Conservation (phyloP, 441 rosid genomes). For the Gossypium gossypioides region DNA sequence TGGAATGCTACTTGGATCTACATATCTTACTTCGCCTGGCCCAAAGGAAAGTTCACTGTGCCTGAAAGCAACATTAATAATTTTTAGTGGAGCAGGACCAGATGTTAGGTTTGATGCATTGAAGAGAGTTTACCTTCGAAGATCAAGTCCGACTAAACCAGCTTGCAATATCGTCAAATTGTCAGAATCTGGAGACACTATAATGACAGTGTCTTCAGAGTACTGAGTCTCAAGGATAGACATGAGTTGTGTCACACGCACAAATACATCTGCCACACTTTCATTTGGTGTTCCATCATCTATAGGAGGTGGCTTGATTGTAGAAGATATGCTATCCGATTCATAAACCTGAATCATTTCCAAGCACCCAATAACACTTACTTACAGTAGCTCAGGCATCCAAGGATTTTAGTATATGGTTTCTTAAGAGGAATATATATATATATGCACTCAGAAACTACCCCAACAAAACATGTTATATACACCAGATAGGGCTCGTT, state of each 20-base stretch:
- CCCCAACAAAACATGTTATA: not conserved
- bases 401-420: not conserved
- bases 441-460: not conserved
- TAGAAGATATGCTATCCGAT: constrained; percentile 61
- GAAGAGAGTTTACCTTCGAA: constrained; percentile 42
- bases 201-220: constrained; percentile 59
- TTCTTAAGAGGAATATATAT: not conserved
- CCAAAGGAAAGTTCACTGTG: constrained; percentile 62
- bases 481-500: not conserved
- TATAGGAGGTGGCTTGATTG: constrained; percentile 77
- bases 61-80: constrained; percentile 31
- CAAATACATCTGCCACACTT: constrained; percentile 78
- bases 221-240: constrained; percentile 88
- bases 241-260: constrained; percentile 87
- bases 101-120: not conserved
- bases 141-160: constrained; percentile 74
- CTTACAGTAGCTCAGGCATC: not conserved
- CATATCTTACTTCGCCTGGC: constrained; percentile 73
- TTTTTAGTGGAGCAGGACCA: not conserved
- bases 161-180: constrained; percentile 75
- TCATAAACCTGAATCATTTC: constrained; percentile 51
- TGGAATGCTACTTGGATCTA: constrained; percentile 59
- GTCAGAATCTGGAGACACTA: constrained; percentile 90
- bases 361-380: not conserved
- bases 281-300: constrained; percentile 87